Percentiles rank a stretch among this genome's conserved stretches.
These are phyloP conservation scores for Myxozyma sirexii DNA, from an alignment of 805 yeast species.

Conservation along the genomic window DNA sequence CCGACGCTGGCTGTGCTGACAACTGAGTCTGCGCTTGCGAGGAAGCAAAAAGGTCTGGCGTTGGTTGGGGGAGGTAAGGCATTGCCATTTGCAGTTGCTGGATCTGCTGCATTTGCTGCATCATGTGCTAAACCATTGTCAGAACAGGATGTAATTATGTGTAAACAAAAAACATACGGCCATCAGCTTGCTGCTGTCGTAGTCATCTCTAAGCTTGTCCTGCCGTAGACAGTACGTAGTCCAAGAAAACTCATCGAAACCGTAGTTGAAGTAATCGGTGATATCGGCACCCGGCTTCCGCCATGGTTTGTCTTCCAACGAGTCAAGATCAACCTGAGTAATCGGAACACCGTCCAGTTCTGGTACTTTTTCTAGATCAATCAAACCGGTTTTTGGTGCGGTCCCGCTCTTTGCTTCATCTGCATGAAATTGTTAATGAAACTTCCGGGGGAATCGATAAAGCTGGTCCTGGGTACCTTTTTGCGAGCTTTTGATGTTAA, in stretches of 20 bases:
- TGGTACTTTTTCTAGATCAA: conserved; percentile 75
- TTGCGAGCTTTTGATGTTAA: conserved; percentile 37
- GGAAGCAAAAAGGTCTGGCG: conserved; percentile 2
- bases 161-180: conserved; percentile 9
- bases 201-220: conserved; percentile 76
- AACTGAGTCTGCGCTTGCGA: conserved; percentile 1
- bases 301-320: conserved; percentile 95
- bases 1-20: conserved; percentile 2
- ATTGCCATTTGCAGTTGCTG: conserved; percentile 28
- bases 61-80: conserved; percentile 25
- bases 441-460: not conserved
- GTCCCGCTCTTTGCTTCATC: not conserved
- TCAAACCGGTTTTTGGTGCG: conserved; percentile 39
- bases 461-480: conserved; percentile 10
- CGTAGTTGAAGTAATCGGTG: conserved; percentile 93
- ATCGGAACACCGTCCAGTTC: conserved; percentile 78
- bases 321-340: conserved; percentile 76
- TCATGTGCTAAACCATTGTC: conserved; percentile 20
- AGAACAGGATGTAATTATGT: not conserved
- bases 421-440: not conserved
- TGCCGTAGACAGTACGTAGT: conserved; percentile 86
- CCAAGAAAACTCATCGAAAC: conserved; percentile 97
- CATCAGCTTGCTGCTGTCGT: conserved; percentile 78
- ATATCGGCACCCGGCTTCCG: conserved; percentile 95
- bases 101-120: conserved; percentile 27